phyloP scores from a whole-genome alignment of 345 rosid genomes.

The Salix brachista region DNA sequence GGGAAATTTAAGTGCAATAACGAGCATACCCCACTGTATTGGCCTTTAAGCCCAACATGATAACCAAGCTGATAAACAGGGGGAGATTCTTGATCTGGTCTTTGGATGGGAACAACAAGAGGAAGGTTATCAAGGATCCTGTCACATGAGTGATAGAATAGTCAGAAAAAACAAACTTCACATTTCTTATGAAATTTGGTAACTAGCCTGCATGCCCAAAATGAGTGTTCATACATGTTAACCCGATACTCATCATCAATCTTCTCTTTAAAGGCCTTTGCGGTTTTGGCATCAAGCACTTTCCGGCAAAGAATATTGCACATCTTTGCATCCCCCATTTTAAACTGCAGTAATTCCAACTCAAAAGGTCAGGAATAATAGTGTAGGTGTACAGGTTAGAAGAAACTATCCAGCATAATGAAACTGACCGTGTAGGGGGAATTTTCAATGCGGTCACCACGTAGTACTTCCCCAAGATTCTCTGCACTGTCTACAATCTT shows the following conservation, averaged over 20 bases:
- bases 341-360: constrained; percentile 52
- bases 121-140: constrained; percentile 99
- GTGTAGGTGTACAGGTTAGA: neutral
- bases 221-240: constrained; percentile 59
- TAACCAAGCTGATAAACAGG: constrained; percentile 79
- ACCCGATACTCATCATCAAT: constrained; percentile 87
- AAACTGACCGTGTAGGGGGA: constrained; percentile 70
- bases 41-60: constrained; percentile 91
- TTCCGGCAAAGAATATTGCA: constrained; percentile 59
- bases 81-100: constrained; percentile 66
- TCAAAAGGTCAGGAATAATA: constrained; percentile 13
- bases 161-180: constrained; percentile 15
- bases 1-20: constrained; percentile 10
- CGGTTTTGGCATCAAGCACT: constrained; percentile 52
- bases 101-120: constrained; percentile 71
- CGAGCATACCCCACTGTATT: constrained; percentile 70
- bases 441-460: constrained; percentile 94
- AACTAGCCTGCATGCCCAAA: neutral
- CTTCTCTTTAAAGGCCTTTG: constrained; percentile 77
- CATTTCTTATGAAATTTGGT: neutral
- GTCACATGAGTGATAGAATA: constrained; percentile 24
- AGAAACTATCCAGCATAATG: neutral
- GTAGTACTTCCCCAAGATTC: constrained; percentile 98
- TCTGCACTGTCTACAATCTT: constrained; percentile 85
- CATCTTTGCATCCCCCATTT: constrained; percentile 87